A percentile compares a stretch with the other conserved stretches of the same genome.
phyloP scores from a whole-genome alignment of 2,329 filamentous ascomycete species.

The Diaporthe velutina region DNA sequence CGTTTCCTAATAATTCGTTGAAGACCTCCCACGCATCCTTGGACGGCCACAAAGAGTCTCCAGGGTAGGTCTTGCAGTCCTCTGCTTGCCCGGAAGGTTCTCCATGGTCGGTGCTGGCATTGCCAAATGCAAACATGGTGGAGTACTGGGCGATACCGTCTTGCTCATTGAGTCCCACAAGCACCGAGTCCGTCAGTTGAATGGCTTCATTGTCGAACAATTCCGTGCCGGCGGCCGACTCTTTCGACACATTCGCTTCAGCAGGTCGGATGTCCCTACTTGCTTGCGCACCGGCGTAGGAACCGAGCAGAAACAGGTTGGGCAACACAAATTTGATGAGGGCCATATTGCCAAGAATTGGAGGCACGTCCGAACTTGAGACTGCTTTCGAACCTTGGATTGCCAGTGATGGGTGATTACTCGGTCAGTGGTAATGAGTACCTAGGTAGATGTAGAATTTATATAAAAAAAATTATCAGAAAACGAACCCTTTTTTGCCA shows the following conservation, averaged over 20 bases:
- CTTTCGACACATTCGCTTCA: neutral
- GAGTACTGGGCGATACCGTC: constrained; percentile 46
- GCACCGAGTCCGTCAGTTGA: constrained; percentile 50
- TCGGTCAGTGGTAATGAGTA: too few species aligned
- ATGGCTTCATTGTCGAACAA: constrained; percentile 21
- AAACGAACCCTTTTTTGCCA: neutral
- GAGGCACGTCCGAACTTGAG: too few species aligned
- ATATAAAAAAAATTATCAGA: neutral
- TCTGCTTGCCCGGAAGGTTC: constrained; percentile 39
- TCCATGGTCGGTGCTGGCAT: constrained; percentile 41
- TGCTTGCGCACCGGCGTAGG: neutral
- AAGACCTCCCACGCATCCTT: constrained; percentile 46
- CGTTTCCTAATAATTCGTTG: constrained; percentile 46
- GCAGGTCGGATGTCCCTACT: neutral
- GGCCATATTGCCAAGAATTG: neutral
- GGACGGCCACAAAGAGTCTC: constrained; percentile 49
- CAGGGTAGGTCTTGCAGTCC: constrained; percentile 53
- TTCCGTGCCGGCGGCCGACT: neutral
- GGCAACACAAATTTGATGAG: too few species aligned
- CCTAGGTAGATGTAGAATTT: neutral
- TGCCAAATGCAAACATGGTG: constrained; percentile 50
- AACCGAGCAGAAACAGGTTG: neutral
- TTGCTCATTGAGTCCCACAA: constrained; percentile 48
- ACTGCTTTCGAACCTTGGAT: neutral
- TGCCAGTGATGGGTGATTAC: too few species aligned